Evolutionary conservation across 768 basidiomycete genomes (phyloP), one percentile per base, ranked within the genome.

Genomic region (Floccularia luteovirens): DNA sequence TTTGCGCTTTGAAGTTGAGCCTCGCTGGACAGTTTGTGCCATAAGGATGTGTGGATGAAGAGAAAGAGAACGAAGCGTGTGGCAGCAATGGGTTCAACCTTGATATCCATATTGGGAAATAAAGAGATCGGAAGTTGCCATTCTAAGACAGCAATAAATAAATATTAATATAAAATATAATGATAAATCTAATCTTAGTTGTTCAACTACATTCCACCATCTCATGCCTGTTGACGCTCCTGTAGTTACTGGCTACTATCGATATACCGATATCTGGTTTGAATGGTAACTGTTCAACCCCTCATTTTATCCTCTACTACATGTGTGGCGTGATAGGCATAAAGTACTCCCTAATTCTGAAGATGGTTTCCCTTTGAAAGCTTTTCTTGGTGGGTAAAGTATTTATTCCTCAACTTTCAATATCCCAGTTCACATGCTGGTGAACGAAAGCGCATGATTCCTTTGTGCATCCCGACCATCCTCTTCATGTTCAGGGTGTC

Each of bases 191-290:
- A 8, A 17, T 33, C 34, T 39, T 34, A 21, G 22, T 31, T n/a
- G 31, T 31, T 33, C 39, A 24, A 24, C 40, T 46, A 40, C 41
- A 43, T 25, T 14, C 24, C 23, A 22, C 38, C 24, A 24, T 27
- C 24, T 36, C 14, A 58, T 57, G 56, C 45, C 47, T 16, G 49
- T 50, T 34, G 58, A 63, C 33, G 52, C 60, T 20, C 63, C 72
- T 3, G 66, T 75, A 3, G 58, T 79, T 36, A 79, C 72, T 43
- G 86, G 86, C 11, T 90, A 82, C 52, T 90, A 89, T 56, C 67
- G 90, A 38, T 90, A 83, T 55, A 87, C 87, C 0, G 89, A 92
- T 58, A 80, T 91, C 38, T 82, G 78, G 73, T 90, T 79, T 42
- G 80, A 88, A 56, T 89, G 82, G 87, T 82, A 50, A 48, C 11